Evolutionary conservation across 768 basidiomycete genomes (phyloP), one percentile per base, ranked within the genome.

Genomic region (Mrakia gelida): DNA sequence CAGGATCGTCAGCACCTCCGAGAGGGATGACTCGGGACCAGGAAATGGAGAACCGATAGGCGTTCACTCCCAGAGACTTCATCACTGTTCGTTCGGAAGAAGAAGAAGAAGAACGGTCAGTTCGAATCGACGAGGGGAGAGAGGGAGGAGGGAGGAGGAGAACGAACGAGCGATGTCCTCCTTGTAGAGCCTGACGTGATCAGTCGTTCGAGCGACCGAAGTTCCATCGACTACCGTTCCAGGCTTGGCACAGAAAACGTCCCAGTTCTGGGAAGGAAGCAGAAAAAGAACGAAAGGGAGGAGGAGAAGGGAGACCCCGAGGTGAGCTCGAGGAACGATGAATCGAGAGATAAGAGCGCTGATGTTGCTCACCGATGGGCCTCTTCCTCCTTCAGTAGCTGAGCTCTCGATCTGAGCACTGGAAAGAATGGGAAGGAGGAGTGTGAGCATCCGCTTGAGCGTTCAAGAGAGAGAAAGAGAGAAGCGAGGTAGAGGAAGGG

Each of bases 21-120:
- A 89, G 86, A 38, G 91, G 92, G 79, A 92, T 91, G 80, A 92
- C 88, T 34, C 92, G 87, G 16, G 90, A 88, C 92, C 91, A 92
- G 13, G 91, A 87, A 73, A 93, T 86, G 6, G 90, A 92, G 85
- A 93, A 92, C 28, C 91, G 88, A 85, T 92, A 92, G 3, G 90
- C 85, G 80, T 90, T 91, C 68, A 90, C 89, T 45, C 91, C 90
- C 80, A 91, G 91, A 49, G 86, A 80, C 32, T 86, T 86, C 80
- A 93, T 85, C 54, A 92, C 75, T 75, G 43, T 38, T 38, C 38
- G 38, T 38, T 38, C 8, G 4, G 38, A 38, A 8, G 38, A 8
- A 38, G 38, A 38, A 38, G 38, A 8, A 38, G 38, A 3, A 38
- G 38, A 8, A 38, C 38, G 38, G 8, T 38, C 38, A 38, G 38